Conservation (phyloP, 164 flowering plant species). For the Platanus orientalis region DNA sequence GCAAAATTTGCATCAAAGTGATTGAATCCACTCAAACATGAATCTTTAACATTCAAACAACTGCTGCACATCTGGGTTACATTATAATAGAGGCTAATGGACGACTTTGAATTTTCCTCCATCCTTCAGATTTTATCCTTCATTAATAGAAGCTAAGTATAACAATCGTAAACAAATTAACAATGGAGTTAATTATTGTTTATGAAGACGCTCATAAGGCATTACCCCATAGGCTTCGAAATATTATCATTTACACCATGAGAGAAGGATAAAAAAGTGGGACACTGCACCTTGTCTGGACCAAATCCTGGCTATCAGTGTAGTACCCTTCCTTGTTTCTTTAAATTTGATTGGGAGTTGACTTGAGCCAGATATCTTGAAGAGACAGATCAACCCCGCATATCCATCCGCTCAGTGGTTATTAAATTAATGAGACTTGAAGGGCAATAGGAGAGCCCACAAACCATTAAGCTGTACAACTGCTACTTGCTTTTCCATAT, state of each 20-base stretch:
- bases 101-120: no score
- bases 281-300: neutral
- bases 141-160: no score
- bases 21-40: slow-evolving; percentile 3
- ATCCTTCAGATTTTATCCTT: no score
- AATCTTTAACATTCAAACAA: neutral
- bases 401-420: slow-evolving; percentile 14
- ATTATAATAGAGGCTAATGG: no score
- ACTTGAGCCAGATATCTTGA: slow-evolving; percentile 1
- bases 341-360: slow-evolving; percentile 12
- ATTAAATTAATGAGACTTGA: slow-evolving; percentile 55
- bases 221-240: no score
- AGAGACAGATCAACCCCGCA: slow-evolving; percentile 21
- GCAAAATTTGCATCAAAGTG: slow-evolving; percentile 3
- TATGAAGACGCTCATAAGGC: no score
- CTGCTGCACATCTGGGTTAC: no score
- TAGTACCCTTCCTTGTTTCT: slow-evolving; percentile 31
- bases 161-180: slow-evolving; percentile 3
- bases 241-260: no score
- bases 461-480: slow-evolving; percentile 9
- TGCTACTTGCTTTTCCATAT: slow-evolving; percentile 28
- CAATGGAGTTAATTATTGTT: neutral
- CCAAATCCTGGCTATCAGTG: no score
- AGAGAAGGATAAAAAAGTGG: neutral
- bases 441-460: slow-evolving; percentile 22